Percentiles rank a stretch among this genome's conserved stretches.
Conservation (phyloP, 768 basidiomycete species). For the Kwoniella heveanensis region DNA sequence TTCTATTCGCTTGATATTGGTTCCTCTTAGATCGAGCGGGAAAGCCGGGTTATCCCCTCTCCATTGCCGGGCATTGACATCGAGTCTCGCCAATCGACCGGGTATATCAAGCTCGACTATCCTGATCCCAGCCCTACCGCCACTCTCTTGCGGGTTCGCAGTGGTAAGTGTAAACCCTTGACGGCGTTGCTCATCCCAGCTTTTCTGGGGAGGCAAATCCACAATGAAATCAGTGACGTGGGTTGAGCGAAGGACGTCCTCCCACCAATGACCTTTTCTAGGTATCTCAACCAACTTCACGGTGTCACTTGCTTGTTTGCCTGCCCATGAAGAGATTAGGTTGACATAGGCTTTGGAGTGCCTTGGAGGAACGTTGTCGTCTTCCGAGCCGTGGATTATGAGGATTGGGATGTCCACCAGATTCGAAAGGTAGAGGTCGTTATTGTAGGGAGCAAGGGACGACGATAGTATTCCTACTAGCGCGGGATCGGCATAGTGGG, state of each 20-base stretch:
- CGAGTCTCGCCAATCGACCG: slow-evolving; percentile 60
- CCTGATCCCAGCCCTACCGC: slow-evolving; percentile 70
- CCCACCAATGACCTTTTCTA: slow-evolving; percentile 42
- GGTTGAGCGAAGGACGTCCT: slow-evolving; percentile 59
- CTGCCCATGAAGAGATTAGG: slow-evolving; percentile 65
- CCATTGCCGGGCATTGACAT: slow-evolving; percentile 45
- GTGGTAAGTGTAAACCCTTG: slow-evolving; percentile 71
- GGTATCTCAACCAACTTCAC: slow-evolving; percentile 35
- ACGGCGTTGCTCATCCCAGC: slow-evolving; percentile 25
- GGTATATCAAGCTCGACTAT: slow-evolving; percentile 66
- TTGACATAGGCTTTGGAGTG: slow-evolving; percentile 72
- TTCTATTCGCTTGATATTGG: slow-evolving; percentile 37
- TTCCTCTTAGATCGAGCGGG: slow-evolving; percentile 32
- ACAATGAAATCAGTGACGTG: slow-evolving; percentile 55
- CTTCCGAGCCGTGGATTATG: slow-evolving; percentile 72
- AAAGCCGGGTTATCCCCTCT: slow-evolving; percentile 9
- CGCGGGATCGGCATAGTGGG: slow-evolving; percentile 74
- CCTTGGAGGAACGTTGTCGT: slow-evolving; percentile 86
- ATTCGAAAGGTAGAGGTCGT: slow-evolving; percentile 82
- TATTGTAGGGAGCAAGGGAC: slow-evolving; percentile 78
- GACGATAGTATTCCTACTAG: slow-evolving; percentile 72
- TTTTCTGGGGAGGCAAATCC: slow-evolving; percentile 6
- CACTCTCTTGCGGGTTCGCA: slow-evolving; percentile 68
- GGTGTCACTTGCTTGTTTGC: slow-evolving; percentile 22
- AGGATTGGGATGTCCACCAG: slow-evolving; percentile 69